Conservation (phyloP, 345 rosid species). For the Schrenkiella parvula region DNA sequence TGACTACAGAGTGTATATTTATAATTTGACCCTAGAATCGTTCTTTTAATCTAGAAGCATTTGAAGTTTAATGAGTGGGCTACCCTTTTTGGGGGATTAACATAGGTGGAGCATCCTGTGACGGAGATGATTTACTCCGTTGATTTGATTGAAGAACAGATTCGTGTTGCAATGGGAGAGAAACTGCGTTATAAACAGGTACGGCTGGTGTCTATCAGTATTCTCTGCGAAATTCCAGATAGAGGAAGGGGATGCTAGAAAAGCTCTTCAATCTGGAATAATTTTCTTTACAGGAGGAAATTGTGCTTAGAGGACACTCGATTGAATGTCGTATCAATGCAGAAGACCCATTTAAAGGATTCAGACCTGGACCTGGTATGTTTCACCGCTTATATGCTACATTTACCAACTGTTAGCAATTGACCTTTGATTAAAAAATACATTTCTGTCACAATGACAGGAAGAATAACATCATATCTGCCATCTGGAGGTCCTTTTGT, state of each 20-base stretch:
- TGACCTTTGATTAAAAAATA: background rate
- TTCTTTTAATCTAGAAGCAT: background rate
- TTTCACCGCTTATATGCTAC: background rate
- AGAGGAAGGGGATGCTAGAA: background rate
- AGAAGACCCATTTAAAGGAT: constrained; percentile 95
- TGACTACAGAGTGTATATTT: background rate
- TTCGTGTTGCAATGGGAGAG: constrained; percentile 96
- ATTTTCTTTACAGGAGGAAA: constrained; percentile 64
- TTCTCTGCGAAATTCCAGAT: background rate
- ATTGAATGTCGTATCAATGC: constrained; percentile 99
- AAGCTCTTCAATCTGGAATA: background rate
- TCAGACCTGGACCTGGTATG: constrained; percentile 97
- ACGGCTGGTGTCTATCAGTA: background rate
- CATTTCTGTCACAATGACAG: constrained; percentile 36
- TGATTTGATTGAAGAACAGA: constrained; percentile 98
- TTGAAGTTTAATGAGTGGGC: background rate
- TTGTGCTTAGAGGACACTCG: constrained; percentile 94
- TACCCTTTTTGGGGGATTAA: constrained; percentile 11
- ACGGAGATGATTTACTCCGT: constrained; percentile 98
- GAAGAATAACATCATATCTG: constrained; percentile 89
- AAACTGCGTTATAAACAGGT: constrained; percentile 89
- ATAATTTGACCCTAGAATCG: background rate
- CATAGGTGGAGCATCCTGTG: constrained; percentile 97
- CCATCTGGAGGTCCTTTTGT: constrained; percentile 99
- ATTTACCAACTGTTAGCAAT: background rate